A percentile compares a stretch with the other conserved stretches of the same genome.
phyloP scores from a whole-genome alignment of 2,329 filamentous ascomycete species.

The Pseudogymnoascus sp. region DNA sequence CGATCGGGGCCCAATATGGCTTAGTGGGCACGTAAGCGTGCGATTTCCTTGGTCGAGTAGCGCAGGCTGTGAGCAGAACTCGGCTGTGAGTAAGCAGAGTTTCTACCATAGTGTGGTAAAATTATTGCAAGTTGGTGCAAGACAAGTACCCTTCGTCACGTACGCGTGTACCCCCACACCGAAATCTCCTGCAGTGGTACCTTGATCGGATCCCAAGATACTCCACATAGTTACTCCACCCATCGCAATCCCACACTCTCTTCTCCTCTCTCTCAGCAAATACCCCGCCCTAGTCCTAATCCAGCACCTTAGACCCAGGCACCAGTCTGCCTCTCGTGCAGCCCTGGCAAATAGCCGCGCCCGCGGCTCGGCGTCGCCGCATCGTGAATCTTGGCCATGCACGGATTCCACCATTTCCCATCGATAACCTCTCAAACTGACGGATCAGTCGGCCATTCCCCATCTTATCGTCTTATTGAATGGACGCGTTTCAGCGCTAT shows the following conservation, averaged over 20 bases:
- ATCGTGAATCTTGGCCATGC: neutral
- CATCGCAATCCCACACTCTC: too few relatives aligned
- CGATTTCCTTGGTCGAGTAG: conserved; percentile 3
- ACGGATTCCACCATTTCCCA: neutral
- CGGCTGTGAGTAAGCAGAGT: conserved; percentile 2
- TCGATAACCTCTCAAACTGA: conserved; percentile 1
- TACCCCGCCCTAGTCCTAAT: neutral
- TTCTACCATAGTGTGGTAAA: neutral
- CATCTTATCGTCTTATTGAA: neutral
- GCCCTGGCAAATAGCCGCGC: conserved; percentile 5
- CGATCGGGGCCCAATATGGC: neutral
- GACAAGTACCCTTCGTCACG: neutral
- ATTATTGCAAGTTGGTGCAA: neutral
- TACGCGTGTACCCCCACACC: neutral
- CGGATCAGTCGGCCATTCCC: neutral
- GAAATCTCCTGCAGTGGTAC: neutral
- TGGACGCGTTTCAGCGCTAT: neutral
- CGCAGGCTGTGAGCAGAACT: conserved; percentile 3
- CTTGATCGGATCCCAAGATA: neutral
- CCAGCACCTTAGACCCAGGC: neutral
- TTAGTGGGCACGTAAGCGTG: neutral
- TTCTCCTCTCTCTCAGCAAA: neutral
- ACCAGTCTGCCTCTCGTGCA: conserved; percentile 5
- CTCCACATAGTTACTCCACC: neutral
- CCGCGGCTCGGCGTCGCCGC: conserved; percentile 2